These are phyloP conservation scores for Aristolochia contorta DNA, from an alignment of 164 flowering plant species.

Conservation along the genomic window DNA sequence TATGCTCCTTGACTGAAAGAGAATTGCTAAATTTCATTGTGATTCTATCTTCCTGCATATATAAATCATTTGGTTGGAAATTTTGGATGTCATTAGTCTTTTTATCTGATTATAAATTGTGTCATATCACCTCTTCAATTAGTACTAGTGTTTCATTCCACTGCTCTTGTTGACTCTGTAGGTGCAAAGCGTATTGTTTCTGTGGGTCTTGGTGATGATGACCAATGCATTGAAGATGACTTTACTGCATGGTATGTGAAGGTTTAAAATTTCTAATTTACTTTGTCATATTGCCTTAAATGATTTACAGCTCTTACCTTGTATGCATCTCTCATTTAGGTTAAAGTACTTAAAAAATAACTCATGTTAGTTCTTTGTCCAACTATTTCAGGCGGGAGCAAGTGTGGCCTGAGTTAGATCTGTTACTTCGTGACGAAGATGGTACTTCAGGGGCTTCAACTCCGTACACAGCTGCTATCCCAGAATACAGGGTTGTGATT, in stretches of 20 bases:
- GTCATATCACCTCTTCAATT: neutral
- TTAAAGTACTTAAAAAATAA: neutral
- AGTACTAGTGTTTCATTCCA: too few species aligned
- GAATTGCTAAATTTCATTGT: neutral
- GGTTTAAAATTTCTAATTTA: neutral
- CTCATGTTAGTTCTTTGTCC: neutral
- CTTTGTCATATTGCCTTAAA: neutral
- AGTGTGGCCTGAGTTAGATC: slow-evolving; percentile 94
- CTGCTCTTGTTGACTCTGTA: slow-evolving; percentile 15
- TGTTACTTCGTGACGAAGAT: slow-evolving; percentile 74
- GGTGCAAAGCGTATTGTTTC: slow-evolving; percentile 82
- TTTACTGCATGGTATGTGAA: slow-evolving; percentile 72
- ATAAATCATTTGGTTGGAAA: neutral
- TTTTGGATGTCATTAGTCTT: neutral
- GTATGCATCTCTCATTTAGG: neutral
- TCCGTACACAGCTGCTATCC: slow-evolving; percentile 85
- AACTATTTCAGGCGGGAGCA: slow-evolving; percentile 55
- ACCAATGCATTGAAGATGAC: slow-evolving; percentile 98
- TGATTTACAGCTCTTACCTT: neutral
- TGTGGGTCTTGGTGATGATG: slow-evolving; percentile 98
- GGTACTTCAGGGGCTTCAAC: slow-evolving; percentile 55
- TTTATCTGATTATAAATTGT: neutral
- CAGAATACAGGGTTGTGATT: slow-evolving; percentile 76
- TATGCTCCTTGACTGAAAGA: neutral
- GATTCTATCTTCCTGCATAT: too few species aligned